A percentile compares a stretch with the other conserved stretches of the same genome.
phyloP scores from a whole-genome alignment of 2,329 filamentous ascomycete species.

The Mollisiaceae sp. region DNA sequence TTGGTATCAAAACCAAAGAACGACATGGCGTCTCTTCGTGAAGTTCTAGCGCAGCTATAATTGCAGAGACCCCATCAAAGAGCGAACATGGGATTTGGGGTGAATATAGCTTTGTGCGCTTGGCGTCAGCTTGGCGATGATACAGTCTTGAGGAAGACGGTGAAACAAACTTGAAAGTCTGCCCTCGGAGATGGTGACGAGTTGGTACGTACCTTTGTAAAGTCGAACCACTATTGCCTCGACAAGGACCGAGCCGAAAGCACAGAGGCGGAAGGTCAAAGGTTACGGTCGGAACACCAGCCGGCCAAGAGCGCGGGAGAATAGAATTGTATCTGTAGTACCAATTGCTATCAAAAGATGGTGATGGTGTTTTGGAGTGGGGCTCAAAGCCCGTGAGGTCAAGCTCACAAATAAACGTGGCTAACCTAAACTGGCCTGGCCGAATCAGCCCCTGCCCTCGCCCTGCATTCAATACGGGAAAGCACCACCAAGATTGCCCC shows the following conservation, averaged over 20 bases:
- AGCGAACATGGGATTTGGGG: conserved; percentile 1
- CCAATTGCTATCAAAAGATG: conserved; percentile 2
- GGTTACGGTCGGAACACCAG: conserved; percentile 6
- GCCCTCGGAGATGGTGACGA: conserved; percentile 10
- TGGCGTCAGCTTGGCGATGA: conserved; percentile 20
- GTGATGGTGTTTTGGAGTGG: conserved; percentile 7
- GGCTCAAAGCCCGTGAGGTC: neutral
- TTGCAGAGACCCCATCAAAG: conserved; percentile 18
- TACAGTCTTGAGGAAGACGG: conserved; percentile 16
- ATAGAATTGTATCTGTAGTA: neutral
- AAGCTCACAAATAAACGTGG: neutral
- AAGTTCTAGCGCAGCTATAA: conserved; percentile 9
- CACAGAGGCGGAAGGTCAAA: neutral
- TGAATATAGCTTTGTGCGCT: conserved; percentile 5
- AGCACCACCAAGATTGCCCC: neutral
- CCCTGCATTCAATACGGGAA: conserved; percentile 2
- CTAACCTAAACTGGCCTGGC: neutral
- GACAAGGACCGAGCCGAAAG: neutral
- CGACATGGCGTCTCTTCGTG: conserved; percentile 64
- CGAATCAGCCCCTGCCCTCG: neutral
- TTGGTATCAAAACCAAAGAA: conserved; percentile 88
- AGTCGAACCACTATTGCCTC: conserved; percentile 16
- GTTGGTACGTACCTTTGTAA: conserved; percentile 6
- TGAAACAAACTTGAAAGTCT: conserved; percentile 25
- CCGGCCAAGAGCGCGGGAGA: neutral